These are phyloP conservation scores for Hymenoscyphus linearis DNA, from an alignment of 2,329 filamentous ascomycete species.

Conservation along the genomic window DNA sequence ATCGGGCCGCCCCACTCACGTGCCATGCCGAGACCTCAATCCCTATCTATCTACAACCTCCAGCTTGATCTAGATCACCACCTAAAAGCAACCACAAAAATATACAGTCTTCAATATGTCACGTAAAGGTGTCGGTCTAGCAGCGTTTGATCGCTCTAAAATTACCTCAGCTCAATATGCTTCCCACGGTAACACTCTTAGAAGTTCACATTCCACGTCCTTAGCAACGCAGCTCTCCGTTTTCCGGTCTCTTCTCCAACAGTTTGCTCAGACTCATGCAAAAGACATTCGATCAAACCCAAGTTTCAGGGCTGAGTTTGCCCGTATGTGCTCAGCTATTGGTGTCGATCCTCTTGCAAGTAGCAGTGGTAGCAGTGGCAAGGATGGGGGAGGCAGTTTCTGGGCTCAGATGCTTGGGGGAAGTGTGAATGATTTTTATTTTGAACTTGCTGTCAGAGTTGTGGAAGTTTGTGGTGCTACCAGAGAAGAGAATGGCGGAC, in stretches of 20 bases:
- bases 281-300: conserved; percentile 96
- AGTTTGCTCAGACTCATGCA: conserved; percentile 90
- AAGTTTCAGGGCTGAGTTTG: conserved; percentile 91
- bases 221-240: conserved; percentile 91
- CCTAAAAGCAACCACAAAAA: neutral
- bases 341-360: conserved; percentile 91
- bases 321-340: conserved; percentile 96
- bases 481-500: conserved; percentile 82
- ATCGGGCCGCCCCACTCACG: conserved; percentile 3
- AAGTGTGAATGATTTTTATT: conserved; percentile 97
- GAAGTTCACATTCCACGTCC: conserved; percentile 75
- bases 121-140: conserved; percentile 82
- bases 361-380: conserved; percentile 46
- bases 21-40: neutral
- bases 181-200: conserved; percentile 81
- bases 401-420: conserved; percentile 91
- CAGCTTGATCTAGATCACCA: neutral
- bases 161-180: conserved; percentile 87
- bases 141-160: conserved; percentile 79
- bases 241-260: conserved; percentile 91
- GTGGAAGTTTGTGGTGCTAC: conserved; percentile 89
- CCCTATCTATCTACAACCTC: neutral
- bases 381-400: conserved; percentile 57
- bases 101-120: conserved; percentile 43
- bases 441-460: conserved; percentile 90